These are phyloP conservation scores for Hericium erinaceus DNA, from an alignment of 768 basidiomycete genomes.

Conservation along the genomic window DNA sequence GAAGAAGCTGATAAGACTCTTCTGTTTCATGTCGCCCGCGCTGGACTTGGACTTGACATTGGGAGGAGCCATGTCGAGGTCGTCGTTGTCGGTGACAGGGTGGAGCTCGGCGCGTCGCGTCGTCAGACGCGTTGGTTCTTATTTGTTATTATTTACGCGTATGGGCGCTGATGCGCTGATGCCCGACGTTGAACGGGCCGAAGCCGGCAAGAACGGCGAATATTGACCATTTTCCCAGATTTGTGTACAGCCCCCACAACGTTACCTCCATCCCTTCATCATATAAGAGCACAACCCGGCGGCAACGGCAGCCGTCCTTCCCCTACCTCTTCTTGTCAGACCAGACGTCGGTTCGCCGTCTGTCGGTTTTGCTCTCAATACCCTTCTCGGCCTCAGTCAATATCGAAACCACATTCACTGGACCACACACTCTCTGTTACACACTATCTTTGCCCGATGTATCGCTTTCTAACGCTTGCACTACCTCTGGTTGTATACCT, in stretches of 20 bases:
- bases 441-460: not conserved
- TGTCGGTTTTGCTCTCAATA: too few relatives aligned
- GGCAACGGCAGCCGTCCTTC: too few relatives aligned
- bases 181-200: not conserved
- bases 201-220: not conserved
- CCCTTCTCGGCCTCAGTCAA: too few relatives aligned
- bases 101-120: not conserved
- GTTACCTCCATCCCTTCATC: too few relatives aligned
- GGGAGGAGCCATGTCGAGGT: not conserved
- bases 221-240: not conserved
- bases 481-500: not conserved
- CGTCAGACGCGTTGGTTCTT: not conserved
- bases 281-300: too few relatives aligned
- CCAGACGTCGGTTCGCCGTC: too few relatives aligned
- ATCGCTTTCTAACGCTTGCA: not conserved
- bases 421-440: not conserved
- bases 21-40: not conserved
- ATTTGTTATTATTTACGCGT: not conserved
- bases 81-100: not conserved
- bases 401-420: not conserved
- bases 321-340: too few relatives aligned
- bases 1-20: constrained; percentile 1
- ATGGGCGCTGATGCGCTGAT: not conserved
- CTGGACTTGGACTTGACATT: not conserved
- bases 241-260: too few relatives aligned